Percentiles rank a stretch among this genome's conserved stretches.
Conservation (phyloP, 208 protist species). For the Phytomonas francai region DNA sequence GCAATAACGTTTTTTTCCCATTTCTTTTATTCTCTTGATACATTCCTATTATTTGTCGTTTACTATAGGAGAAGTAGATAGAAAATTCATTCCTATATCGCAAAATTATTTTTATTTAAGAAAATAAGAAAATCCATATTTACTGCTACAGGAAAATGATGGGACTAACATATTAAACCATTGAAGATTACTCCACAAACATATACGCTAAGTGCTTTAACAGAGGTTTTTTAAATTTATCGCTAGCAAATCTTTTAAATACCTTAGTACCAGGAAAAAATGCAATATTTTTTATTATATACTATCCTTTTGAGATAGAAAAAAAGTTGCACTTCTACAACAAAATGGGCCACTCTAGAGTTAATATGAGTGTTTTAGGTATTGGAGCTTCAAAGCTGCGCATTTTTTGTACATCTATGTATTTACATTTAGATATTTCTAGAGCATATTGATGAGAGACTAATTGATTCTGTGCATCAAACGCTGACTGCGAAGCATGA, state of each 20-base stretch:
- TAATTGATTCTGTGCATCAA: too few relatives aligned
- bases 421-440: too few relatives aligned
- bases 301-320: too few relatives aligned
- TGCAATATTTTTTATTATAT: not conserved
- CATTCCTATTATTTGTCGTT: conserved; percentile 2
- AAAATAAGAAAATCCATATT: not conserved
- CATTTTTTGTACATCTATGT: too few relatives aligned
- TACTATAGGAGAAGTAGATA: too few relatives aligned
- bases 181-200: conserved; percentile 15
- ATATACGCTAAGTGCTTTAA: conserved; percentile 5
- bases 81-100: not conserved
- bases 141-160: not conserved
- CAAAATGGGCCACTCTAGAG: conserved; percentile 33
- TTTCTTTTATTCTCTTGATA: not conserved
- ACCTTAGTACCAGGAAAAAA: not conserved
- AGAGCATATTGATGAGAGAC: too few relatives aligned
- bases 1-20: too few relatives aligned
- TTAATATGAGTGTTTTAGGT: too few relatives aligned
- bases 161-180: not conserved
- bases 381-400: too few relatives aligned
- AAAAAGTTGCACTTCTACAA: too few relatives aligned
- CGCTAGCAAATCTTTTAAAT: not conserved
- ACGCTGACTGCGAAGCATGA: too few relatives aligned
- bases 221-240: not conserved
- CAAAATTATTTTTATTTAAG: not conserved